Evolutionary conservation across 2,329 filamentous ascomycete species (phyloP), one percentile per base, ranked within the genome.

Genomic region (Phyllosticta citriasiana): DNA sequence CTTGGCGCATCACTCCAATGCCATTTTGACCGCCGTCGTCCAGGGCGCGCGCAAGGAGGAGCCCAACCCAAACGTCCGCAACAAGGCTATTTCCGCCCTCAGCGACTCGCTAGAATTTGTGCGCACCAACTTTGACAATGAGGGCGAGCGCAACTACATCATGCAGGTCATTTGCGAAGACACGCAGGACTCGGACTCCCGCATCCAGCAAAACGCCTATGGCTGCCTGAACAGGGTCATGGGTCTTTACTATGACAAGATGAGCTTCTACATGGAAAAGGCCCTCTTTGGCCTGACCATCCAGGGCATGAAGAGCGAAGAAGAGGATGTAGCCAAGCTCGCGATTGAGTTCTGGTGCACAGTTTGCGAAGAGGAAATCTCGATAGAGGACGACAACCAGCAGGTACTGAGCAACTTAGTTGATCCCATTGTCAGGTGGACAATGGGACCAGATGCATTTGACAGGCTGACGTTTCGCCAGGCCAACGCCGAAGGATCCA

Each of bases 241-340:
- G 94, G 89, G 84, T 64, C 84, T 97, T 65, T 99, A 99, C 82
- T 99, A 99, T 76, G 94, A 99, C 71, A 95, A 97, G 80, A 99
- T 99, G 94, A 88, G 92, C 70, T 99, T 97, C 78, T 99, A 99
- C 80, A 99, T 99, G 94, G 94, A 99, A 82, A 97, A 97, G 84
- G 94, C 94, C 40, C 83, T 99, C 53, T 99, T 99, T 70, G 94
- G 94, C 62, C 83, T 99, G 51, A 99, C 94, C 50, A 96, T 99
- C 65, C 87, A 96, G 73, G 94, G 94, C 67, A 99, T 99, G 94
- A 97, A 96, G 84, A 95, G 86, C 69, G 88, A 92, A 7, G 94
- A 99, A 69, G 94, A 99, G 76, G 94, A 99, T 73, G 94, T 99
- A 59, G 89, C 94, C 64, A 99, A 99, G 82, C 83, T 99, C 61